phyloP scores from a whole-genome alignment of 805 yeast genomes.

The Hanseniaspora nectarophila region DNA sequence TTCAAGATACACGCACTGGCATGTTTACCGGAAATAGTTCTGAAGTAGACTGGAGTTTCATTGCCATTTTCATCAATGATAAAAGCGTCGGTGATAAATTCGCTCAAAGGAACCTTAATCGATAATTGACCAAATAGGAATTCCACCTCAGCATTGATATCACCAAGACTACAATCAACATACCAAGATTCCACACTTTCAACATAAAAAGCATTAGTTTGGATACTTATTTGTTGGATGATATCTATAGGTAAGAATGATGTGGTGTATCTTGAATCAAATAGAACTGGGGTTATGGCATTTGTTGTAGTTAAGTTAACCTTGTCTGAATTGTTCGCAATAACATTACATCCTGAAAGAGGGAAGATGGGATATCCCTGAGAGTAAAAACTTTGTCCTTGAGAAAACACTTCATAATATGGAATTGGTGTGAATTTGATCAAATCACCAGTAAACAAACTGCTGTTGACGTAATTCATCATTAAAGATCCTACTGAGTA shows the following conservation, averaged over 20 bases:
- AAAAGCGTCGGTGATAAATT: conserved; percentile 34
- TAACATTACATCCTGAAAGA: conserved; percentile 35
- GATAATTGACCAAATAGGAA: conserved; percentile 43
- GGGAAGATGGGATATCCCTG: conserved; percentile 39
- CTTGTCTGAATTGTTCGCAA: conserved; percentile 32
- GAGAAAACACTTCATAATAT: conserved; percentile 21
- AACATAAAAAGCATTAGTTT: conserved; percentile 53
- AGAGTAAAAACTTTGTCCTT: conserved; percentile 14
- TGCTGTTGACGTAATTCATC: conserved; percentile 1
- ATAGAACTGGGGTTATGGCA: conserved; percentile 40
- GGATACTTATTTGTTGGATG: conserved; percentile 53
- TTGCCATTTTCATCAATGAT: conserved; percentile 17
- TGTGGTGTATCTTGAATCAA: conserved; percentile 44
- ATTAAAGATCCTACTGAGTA: conserved; percentile 11
- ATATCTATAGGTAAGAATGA: conserved; percentile 44
- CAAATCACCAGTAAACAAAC: conserved; percentile 36
- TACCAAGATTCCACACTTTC: conserved; percentile 42
- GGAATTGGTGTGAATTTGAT: conserved; percentile 42
- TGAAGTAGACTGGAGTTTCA: conserved; percentile 34
- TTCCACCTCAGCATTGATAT: conserved; percentile 39
- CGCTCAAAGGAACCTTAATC: conserved; percentile 39
- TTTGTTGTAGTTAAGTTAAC: conserved; percentile 29
- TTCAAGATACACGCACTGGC: conserved; percentile 42
- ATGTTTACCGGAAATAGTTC: conserved; percentile 32
- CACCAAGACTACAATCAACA: conserved; percentile 45